Percentiles rank a stretch among this genome's conserved stretches.
Evolutionary conservation across 768 basidiomycete species (phyloP).

Genomic region (Naganishia randhawae): DNA sequence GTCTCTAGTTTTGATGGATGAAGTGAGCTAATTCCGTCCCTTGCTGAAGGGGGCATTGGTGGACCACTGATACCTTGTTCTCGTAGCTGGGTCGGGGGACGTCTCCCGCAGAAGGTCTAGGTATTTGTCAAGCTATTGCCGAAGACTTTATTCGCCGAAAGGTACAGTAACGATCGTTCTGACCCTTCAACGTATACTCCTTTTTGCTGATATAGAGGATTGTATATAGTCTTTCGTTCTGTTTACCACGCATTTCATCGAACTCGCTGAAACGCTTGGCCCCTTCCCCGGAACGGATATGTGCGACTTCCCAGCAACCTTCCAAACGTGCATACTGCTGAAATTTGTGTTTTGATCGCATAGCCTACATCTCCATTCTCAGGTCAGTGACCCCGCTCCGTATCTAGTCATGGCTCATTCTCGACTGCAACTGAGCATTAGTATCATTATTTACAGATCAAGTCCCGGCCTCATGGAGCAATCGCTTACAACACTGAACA

Average conservation of each 20-base stretch:
- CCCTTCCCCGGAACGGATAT: constrained; percentile 74
- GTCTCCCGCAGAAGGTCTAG: constrained; percentile 71
- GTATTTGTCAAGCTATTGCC: constrained; percentile 52
- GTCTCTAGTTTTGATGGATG: constrained; percentile 79
- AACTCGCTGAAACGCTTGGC: constrained; percentile 71
- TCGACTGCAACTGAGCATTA: not conserved
- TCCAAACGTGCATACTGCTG: constrained; percentile 8
- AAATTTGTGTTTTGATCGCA: constrained; percentile 13
- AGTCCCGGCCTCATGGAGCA: not conserved
- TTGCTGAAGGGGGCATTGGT: not conserved
- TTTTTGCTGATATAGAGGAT: constrained; percentile 42
- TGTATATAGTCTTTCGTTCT: constrained; percentile 13
- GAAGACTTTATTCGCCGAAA: constrained; percentile 61
- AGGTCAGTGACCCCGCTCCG: constrained; percentile 54
- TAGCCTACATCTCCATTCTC: constrained; percentile 77
- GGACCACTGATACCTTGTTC: not conserved
- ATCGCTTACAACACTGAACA: constrained; percentile 37
- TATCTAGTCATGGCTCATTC: too few relatives aligned
- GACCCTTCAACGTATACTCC: too few relatives aligned
- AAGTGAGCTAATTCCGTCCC: constrained; percentile 47
- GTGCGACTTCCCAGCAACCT: constrained; percentile 52
- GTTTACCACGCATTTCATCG: constrained; percentile 89
- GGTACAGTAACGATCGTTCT: constrained; percentile 58
- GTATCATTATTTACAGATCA: constrained; percentile 27
- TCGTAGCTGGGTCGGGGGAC: constrained; percentile 67